Conservation (phyloP, 139 green algal species). For the Coelastrella sp. region DNA sequence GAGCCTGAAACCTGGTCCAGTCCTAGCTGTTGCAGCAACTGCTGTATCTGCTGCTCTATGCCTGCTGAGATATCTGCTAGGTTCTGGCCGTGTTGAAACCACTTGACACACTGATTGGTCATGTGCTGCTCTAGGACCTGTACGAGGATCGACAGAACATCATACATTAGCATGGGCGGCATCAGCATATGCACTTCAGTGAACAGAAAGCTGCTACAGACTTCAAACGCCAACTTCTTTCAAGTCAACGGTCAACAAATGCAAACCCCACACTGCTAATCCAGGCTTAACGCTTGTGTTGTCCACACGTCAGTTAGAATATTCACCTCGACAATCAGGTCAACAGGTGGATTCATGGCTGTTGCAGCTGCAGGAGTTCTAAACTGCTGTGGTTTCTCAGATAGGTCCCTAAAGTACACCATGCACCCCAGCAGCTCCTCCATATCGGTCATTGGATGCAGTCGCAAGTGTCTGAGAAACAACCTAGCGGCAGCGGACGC, state of each 20-base stretch:
- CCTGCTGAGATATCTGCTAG: neutral
- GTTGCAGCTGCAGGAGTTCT: slow-evolving; percentile 12
- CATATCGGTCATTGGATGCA: neutral
- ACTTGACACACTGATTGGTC: neutral
- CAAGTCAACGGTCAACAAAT: too few relatives aligned
- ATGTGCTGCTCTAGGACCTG: slow-evolving; percentile 14
- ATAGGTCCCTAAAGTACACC: neutral
- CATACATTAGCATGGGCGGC: too few relatives aligned
- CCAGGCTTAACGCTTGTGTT: too few relatives aligned
- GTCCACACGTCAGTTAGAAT: neutral
- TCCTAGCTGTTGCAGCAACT: neutral
- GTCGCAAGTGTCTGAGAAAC: slow-evolving; percentile 21
- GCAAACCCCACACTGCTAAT: too few relatives aligned
- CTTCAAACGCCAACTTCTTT: too few relatives aligned
- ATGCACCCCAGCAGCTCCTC: slow-evolving; percentile 6
- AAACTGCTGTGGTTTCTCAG: slow-evolving; percentile 11
- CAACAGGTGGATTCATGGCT: neutral
- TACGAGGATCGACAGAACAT: neutral
- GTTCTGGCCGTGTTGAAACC: neutral
- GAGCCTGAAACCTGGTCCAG: neutral
- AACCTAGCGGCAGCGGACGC: slow-evolving; percentile 2
- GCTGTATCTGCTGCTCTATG: neutral
- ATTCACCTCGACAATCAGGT: slow-evolving; percentile 6
- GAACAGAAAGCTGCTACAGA: too few relatives aligned
- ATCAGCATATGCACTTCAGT: too few relatives aligned